Evolutionary conservation across 805 yeast genomes (phyloP), one percentile per base, ranked within the genome.

Genomic region (Yarrowia porcina): DNA sequence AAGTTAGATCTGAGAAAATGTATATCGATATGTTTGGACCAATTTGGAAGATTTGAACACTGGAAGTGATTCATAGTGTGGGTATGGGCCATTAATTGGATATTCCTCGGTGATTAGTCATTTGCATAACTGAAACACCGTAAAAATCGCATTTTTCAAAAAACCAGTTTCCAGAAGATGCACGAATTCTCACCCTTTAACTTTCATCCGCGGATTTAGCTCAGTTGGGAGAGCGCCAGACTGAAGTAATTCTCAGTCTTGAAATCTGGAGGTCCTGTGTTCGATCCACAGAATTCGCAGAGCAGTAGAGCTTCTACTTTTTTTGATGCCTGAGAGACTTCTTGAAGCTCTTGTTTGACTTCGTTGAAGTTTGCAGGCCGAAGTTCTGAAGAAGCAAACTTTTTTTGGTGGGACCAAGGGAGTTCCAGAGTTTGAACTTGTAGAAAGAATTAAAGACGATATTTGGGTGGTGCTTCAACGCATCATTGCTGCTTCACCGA

Each of bases 191-290:
- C 11, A 2, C 7, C n/a, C 17, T 39, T 3, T 3, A 27, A 27
- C 4, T 44, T 27, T 28, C 52, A 45, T 12, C 35, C 7, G 66
- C 64, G 64, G 63, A 60, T 63, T 71, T 71, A 71, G 73, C 73
- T 71, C 73, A 71, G 73, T 71, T 71, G 73, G 73, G 73, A 71
- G 73, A 71, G 82, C 75, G 64, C 73, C 75, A 32, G 78, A 74
- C 63, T 80, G 72, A 68, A 73, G 63, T 54, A 49, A 23, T 49
- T 49, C 57, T 49, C 57, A 49, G 57, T 49, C 57, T 49, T 21
- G 61, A 38, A 63, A 83, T 83, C 87, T 84, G 87, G 81, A 85
- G 88, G 89, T 84, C 88, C 85, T 83, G 88, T 83, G 88, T 85
- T 85, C 88, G 86, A 84, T 83, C 88, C 88, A 83, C 88, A 84